phyloP scores from a whole-genome alignment of 2,329 filamentous ascomycete genomes.

The Endocalyx cinctus region DNA sequence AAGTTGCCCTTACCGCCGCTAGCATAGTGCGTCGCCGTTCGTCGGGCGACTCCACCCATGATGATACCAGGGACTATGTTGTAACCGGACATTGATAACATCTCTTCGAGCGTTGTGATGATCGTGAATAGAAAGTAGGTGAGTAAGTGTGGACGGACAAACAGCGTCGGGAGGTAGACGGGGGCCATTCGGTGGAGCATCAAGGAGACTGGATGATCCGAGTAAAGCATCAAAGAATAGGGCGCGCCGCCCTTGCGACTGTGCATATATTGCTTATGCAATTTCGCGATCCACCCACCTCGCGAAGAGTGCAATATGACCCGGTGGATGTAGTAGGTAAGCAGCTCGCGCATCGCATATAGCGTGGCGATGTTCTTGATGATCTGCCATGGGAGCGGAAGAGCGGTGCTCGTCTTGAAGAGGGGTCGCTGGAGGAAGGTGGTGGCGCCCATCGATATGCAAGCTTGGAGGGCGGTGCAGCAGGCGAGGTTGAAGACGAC shows the following conservation, averaged over 20 bases:
- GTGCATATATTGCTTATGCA: conserved; percentile 47
- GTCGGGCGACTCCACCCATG: conserved; percentile 45
- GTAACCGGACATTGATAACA: conserved; percentile 65
- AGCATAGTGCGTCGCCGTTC: conserved; percentile 50
- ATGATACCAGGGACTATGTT: conserved; percentile 50
- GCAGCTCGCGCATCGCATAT: conserved; percentile 45
- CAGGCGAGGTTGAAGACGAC: conserved; percentile 43
- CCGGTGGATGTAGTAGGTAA: conserved; percentile 73
- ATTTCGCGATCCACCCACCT: conserved; percentile 29
- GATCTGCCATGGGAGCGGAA: conserved; percentile 51
- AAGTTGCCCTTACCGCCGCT: conserved; percentile 54
- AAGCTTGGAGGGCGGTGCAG: conserved; percentile 39
- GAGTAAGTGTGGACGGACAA: conserved; percentile 67
- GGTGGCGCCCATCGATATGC: conserved; percentile 32
- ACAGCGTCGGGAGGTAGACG: conserved; percentile 58
- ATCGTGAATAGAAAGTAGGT: conserved; percentile 64
- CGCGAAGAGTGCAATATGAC: conserved; percentile 55
- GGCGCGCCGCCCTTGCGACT: conserved; percentile 45
- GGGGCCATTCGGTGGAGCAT: conserved; percentile 61
- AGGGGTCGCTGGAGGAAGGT: conserved; percentile 32
- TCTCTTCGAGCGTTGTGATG: conserved; percentile 62
- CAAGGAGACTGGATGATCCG: conserved; percentile 64
- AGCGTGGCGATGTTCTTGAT: conserved; percentile 43
- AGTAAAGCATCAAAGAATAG: conserved; percentile 58
- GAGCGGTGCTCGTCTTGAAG: conserved; percentile 43